Conservation (phyloP, 352 stramenopile genomes). For the Pythium aquatile region DNA sequence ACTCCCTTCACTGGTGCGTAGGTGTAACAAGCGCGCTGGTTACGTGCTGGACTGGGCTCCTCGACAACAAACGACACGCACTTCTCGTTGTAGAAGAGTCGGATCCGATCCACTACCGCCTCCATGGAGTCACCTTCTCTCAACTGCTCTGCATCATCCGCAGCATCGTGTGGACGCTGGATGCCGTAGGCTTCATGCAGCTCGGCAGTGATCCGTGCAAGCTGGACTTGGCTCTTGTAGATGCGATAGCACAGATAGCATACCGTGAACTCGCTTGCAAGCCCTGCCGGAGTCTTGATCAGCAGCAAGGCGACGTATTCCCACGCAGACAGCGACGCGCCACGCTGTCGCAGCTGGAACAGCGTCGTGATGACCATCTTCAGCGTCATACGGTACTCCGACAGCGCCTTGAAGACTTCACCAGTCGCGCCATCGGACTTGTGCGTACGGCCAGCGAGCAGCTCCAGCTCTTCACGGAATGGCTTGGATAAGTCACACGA, state of each 20-base stretch:
- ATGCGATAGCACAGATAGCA: conserved; percentile 78
- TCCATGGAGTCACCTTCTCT: background rate
- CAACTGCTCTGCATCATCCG: background rate
- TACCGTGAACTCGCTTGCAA: conserved; percentile 54
- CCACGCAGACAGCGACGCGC: conserved; percentile 49
- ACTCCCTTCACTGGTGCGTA: conserved; percentile 30
- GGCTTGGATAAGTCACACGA: conserved; percentile 45
- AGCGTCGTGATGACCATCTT: conserved; percentile 78
- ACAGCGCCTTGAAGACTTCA: conserved; percentile 34
- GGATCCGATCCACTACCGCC: conserved; percentile 6
- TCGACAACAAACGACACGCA: conserved; percentile 17
- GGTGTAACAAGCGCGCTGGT: conserved; percentile 4
- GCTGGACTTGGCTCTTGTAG: conserved; percentile 65
- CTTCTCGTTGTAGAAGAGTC: conserved; percentile 15
- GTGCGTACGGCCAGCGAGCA: conserved; percentile 22
- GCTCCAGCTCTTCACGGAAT: conserved; percentile 42
- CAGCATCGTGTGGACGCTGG: background rate
- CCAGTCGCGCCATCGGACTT: conserved; percentile 17
- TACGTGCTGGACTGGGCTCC: conserved; percentile 11
- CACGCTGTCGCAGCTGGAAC: conserved; percentile 62
- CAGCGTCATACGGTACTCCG: conserved; percentile 73
- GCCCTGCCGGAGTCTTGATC: conserved; percentile 30
- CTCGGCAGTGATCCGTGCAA: conserved; percentile 47
- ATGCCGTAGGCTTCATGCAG: conserved; percentile 33
- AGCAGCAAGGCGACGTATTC: conserved; percentile 51